Evolutionary conservation across 176 grass and related monocot species (phyloP).

Genomic region (Areca catechu): DNA sequence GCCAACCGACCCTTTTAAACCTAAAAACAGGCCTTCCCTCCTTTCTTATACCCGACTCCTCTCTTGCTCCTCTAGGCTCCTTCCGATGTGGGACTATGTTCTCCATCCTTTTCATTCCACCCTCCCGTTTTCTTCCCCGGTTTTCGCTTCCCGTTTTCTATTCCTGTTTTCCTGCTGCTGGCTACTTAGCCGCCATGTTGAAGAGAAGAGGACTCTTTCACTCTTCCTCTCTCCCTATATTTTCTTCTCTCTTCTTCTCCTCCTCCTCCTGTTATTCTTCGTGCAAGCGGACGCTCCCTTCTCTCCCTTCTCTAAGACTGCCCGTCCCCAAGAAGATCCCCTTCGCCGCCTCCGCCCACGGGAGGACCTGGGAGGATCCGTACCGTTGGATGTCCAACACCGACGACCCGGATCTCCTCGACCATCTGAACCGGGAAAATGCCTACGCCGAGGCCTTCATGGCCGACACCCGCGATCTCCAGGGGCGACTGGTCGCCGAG

Average conservation of each 20-base stretch:
- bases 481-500: slow-evolving; percentile 44
- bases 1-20: no score
- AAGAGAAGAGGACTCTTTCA: background rate
- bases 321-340: slow-evolving; percentile 64
- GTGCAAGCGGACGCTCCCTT: slow-evolving; percentile 14
- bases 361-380: slow-evolving; percentile 67
- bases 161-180: no score
- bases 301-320: slow-evolving; percentile 11
- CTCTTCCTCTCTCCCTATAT: background rate
- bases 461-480: slow-evolving; percentile 36
- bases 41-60: no score
- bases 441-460: slow-evolving; percentile 68
- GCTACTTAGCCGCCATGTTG: background rate
- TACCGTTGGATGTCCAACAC: slow-evolving; percentile 91
- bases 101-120: no score
- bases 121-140: no score
- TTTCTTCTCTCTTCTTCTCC: slow-evolving; percentile 12
- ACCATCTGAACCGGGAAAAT: slow-evolving; percentile 56
- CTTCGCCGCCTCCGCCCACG: slow-evolving; percentile 59
- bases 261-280: slow-evolving; percentile 14
- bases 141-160: no score
- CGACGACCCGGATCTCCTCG: slow-evolving; percentile 44
- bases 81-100: no score
- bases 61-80: no score
- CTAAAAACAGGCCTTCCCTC: no score